A percentile compares a stretch with the other conserved stretches of the same genome.
These are phyloP conservation scores for Seiridium cupressi DNA, from an alignment of 2,329 filamentous ascomycete genomes.

Conservation along the genomic window DNA sequence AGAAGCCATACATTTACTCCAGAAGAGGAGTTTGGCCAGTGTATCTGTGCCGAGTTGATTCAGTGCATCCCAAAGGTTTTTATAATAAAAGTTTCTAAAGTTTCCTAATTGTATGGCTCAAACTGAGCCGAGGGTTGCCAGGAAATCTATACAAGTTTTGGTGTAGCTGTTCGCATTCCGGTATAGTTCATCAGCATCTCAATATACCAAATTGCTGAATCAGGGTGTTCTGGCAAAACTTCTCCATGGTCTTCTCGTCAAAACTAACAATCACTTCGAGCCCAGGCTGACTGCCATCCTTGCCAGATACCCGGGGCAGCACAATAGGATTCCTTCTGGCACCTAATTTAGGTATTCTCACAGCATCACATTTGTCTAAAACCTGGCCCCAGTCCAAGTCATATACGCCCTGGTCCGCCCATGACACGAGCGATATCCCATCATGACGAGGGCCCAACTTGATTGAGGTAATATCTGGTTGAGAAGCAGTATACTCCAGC, in stretches of 20 bases:
- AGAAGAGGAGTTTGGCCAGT: no score
- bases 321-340: slow-evolving; percentile 23
- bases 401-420: slow-evolving; percentile 24
- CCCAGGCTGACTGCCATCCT: slow-evolving; percentile 10
- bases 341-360: slow-evolving; percentile 19
- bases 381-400: slow-evolving; percentile 23
- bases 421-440: slow-evolving; percentile 27
- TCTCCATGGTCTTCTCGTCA: slow-evolving; percentile 15
- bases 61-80: no score
- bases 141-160: no score
- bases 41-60: no score
- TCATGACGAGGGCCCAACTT: slow-evolving; percentile 17
- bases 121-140: no score
- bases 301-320: slow-evolving; percentile 21
- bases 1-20: no score
- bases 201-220: slow-evolving; percentile 16
- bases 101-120: no score
- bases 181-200: slow-evolving; percentile 9
- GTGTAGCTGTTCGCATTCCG: no score
- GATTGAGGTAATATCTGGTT: slow-evolving; percentile 9
- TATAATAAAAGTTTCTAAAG: no score
- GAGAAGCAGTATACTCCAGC: slow-evolving; percentile 15
- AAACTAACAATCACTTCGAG: slow-evolving; percentile 24
- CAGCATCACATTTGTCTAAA: slow-evolving; percentile 23
- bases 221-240: slow-evolving; percentile 12